These are phyloP conservation scores for Lanmaoa rubissima DNA, from an alignment of 768 basidiomycete species.

Conservation along the genomic window DNA sequence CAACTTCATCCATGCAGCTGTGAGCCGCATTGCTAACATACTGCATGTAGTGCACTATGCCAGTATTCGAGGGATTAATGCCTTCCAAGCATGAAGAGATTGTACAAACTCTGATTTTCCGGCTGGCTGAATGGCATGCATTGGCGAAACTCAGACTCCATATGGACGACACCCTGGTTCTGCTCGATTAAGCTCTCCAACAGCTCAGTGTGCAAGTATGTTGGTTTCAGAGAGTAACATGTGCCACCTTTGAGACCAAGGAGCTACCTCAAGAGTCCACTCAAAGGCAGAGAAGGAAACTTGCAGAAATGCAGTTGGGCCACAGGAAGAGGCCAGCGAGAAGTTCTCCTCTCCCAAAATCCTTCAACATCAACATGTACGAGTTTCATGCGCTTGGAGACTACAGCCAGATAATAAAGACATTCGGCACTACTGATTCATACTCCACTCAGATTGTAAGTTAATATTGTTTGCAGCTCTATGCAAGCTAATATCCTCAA, in stretches of 20 bases:
- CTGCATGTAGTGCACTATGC: constrained; percentile 24
- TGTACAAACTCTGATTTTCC: constrained; percentile 24
- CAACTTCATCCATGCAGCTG: neutral
- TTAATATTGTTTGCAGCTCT: no score
- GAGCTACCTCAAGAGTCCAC: neutral
- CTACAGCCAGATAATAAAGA: constrained; percentile 13
- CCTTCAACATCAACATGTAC: constrained; percentile 28
- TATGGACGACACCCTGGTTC: neutral
- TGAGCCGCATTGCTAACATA: neutral
- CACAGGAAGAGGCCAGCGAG: neutral
- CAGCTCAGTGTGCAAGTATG: neutral
- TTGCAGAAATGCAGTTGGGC: no score
- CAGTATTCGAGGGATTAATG: constrained; percentile 40
- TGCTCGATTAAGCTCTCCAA: neutral
- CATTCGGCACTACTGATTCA: constrained; percentile 27
- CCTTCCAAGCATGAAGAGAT: constrained; percentile 21
- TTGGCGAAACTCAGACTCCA: constrained; percentile 1
- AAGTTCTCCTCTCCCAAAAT: neutral
- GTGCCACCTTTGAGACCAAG: neutral
- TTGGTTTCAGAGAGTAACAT: neutral
- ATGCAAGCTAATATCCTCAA: neutral
- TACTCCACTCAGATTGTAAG: constrained; percentile 3
- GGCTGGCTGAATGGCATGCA: constrained; percentile 16
- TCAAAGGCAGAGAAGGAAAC: neutral
- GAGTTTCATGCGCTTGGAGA: constrained; percentile 31